These are phyloP conservation scores for Alternaria tenuissima DNA, from an alignment of 2,329 filamentous ascomycete genomes.

Conservation along the genomic window DNA sequence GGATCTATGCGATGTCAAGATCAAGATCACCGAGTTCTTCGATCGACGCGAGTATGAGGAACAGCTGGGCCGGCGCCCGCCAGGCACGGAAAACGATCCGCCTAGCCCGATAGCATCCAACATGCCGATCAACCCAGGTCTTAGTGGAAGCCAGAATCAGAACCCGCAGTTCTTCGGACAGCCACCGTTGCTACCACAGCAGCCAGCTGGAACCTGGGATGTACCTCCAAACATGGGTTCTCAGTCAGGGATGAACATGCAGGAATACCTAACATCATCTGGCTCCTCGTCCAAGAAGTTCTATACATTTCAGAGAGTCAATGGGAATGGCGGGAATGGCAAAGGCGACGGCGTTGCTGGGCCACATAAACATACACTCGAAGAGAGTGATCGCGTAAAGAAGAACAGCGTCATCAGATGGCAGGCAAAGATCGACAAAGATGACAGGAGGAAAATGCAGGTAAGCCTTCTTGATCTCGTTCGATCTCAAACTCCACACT, in stretches of 20 bases:
- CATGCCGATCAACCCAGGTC: constrained; percentile 8
- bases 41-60: constrained; percentile 58
- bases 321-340: constrained; percentile 77
- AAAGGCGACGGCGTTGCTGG: constrained; percentile 74
- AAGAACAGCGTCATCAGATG: constrained; percentile 78
- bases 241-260: constrained; percentile 27
- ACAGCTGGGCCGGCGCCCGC: constrained; percentile 42
- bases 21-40: constrained; percentile 84
- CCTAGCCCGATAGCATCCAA: constrained; percentile 14
- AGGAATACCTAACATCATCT: constrained; percentile 19
- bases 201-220: constrained; percentile 33
- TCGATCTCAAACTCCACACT: background rate
- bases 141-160: constrained; percentile 17
- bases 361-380: constrained; percentile 76
- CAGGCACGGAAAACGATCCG: constrained; percentile 21
- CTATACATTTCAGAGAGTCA: constrained; percentile 80
- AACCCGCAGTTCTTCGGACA: constrained; percentile 35
- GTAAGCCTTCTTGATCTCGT: constrained; percentile 30
- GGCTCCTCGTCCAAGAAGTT: constrained; percentile 35
- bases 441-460: constrained; percentile 64
- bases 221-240: constrained; percentile 28
- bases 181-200: constrained; percentile 21
- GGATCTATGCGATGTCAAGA: constrained; percentile 86
- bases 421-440: constrained; percentile 70
- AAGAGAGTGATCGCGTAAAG: constrained; percentile 80